Conservation (phyloP, 805 yeast species). For the Limtongia smithiae region DNA sequence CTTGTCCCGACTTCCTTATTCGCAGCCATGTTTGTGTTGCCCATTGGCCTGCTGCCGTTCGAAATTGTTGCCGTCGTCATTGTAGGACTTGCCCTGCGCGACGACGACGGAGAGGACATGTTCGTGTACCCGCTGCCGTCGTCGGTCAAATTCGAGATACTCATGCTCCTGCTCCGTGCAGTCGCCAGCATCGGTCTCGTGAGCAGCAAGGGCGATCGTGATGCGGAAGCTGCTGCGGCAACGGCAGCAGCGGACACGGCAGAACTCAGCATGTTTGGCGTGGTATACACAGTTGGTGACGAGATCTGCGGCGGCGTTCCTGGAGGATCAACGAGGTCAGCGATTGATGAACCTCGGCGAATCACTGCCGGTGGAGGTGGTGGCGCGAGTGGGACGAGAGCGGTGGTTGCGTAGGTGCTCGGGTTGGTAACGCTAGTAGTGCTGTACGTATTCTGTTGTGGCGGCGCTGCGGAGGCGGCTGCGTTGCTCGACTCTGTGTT, state of each 20-base stretch:
- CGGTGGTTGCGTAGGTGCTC: neutral
- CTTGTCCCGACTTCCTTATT: no score
- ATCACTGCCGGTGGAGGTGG: conserved; percentile 9
- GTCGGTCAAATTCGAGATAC: conserved; percentile 17
- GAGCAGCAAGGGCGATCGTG: conserved; percentile 2
- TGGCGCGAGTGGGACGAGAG: neutral
- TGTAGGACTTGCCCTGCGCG: no score
- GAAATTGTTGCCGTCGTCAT: no score
- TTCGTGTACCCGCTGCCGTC: no score
- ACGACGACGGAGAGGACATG: no score
- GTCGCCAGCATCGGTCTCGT: neutral
- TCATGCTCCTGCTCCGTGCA: conserved; percentile 20
- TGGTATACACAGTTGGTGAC: conserved; percentile 1
- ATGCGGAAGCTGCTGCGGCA: conserved; percentile 1
- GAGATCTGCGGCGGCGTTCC: conserved; percentile 7
- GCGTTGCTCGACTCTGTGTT: neutral
- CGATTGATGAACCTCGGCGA: conserved; percentile 17
- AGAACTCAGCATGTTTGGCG: no score
- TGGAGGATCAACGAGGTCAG: conserved; percentile 16
- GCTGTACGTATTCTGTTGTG: no score
- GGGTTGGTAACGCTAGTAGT: neutral
- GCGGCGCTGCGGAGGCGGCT: no score
- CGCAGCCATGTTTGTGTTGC: no score
- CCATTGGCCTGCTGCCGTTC: no score
- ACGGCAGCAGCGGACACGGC: conserved; percentile 2